Evolutionary conservation across 139 green algal species (phyloP), one percentile per base, ranked within the genome.

Genomic region (Chlamydomonas urium): DNA sequence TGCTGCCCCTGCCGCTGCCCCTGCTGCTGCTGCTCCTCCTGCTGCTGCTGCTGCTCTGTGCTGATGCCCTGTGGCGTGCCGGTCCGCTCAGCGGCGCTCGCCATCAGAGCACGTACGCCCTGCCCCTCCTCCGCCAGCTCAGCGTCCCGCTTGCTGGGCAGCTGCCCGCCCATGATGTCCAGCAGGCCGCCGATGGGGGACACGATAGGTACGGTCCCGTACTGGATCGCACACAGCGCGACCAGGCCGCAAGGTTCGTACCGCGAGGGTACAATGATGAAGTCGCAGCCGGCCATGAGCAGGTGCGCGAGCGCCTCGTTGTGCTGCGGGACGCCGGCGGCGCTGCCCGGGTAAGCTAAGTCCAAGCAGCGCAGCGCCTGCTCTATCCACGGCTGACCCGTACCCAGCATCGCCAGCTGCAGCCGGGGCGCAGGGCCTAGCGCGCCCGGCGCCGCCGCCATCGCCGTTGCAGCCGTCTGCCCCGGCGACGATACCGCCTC

Each of bases 161-260:
- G n/a, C n/a, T n/a, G 28, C 29, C 37, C 29, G 5, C n/a, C 23
- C 6, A 92, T 73, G 1, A 92, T 69, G 71, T 97, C 91, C 26
- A 67, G 38, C 23, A 97, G 82, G 3, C 92, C 92, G 0, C 91
- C 92, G 1, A 86, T 83, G 0, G 82, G 67, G 2, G 81, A 69
- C 2, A 89, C 87, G 2, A 97, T 72, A 5, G 92, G 91, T 17
- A 95, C 60, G 1, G 88, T 75, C 33, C 90, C 91, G 74, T 96
- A 97, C 17, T 83, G 81, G 58, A 89, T 58, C 3, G 69, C 90
- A 31, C 68, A 83, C 59, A 93, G 78, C 0, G 88, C 86, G n/a
- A 96, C 86, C 61, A 97, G 84, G 19, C 91, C 92, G 63, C 89
- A 96, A 1, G 92, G 91, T 78, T 97, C 91, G 31, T 58, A 92